Evolutionary conservation across 305 asterid genomes (phyloP).

Genomic region (Caryopteris hybrid): DNA sequence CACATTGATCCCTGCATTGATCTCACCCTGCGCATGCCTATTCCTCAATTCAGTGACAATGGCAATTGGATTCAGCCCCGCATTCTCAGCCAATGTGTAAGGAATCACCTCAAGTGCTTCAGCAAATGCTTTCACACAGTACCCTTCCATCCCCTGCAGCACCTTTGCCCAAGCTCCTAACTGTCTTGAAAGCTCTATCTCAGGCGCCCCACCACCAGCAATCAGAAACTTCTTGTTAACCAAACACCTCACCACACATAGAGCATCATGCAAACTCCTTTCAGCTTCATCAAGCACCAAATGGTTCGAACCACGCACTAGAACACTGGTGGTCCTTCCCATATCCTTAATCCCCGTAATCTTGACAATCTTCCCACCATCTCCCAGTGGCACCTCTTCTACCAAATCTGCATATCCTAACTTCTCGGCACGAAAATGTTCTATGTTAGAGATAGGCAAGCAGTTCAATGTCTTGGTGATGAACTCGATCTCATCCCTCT

Average conservation of each 20-base stretch:
- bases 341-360: slow-evolving; percentile 89
- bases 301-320: slow-evolving; percentile 90
- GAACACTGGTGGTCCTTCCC: slow-evolving; percentile 89
- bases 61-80: slow-evolving; percentile 90
- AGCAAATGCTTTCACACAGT: slow-evolving; percentile 86
- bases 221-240: slow-evolving; percentile 89
- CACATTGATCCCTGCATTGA: slow-evolving; percentile 92
- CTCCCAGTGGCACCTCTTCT: slow-evolving; percentile 89
- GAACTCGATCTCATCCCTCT: slow-evolving; percentile 97
- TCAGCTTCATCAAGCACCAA: slow-evolving; percentile 97
- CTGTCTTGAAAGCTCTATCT: slow-evolving; percentile 94
- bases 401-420: slow-evolving; percentile 84
- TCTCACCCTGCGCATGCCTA: slow-evolving; percentile 95
- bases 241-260: slow-evolving; percentile 94
- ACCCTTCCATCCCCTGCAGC: slow-evolving; percentile 96
- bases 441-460: slow-evolving; percentile 92
- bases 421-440: slow-evolving; percentile 86
- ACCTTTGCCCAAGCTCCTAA: slow-evolving; percentile 96
- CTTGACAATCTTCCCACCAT: slow-evolving; percentile 94
- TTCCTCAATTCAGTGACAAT: slow-evolving; percentile 96
- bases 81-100: slow-evolving; percentile 95
- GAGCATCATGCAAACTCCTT: slow-evolving; percentile 94
- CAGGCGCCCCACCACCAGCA: slow-evolving; percentile 99
- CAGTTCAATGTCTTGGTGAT: slow-evolving; percentile 96
- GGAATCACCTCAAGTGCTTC: slow-evolving; percentile 98